Conservation (phyloP, 768 basidiomycete genomes). For the Auricularia sp. region DNA sequence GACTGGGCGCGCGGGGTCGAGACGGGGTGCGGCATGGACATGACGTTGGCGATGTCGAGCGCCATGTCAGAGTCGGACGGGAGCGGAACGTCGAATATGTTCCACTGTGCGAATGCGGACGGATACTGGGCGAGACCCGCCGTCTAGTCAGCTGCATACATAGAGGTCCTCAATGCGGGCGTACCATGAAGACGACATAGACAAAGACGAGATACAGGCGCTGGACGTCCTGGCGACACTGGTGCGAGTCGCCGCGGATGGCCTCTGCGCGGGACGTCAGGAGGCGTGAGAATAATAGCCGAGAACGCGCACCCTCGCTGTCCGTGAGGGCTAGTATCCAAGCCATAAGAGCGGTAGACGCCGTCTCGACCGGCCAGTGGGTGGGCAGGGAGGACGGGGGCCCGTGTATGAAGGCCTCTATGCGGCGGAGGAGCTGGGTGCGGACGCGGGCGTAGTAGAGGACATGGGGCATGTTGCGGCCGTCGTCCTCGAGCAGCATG, state of each 20-base stretch:
- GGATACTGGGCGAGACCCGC: background rate
- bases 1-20: background rate
- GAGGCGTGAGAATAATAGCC: background rate
- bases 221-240: background rate
- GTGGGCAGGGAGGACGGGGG: background rate
- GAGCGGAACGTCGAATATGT: background rate
- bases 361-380: background rate
- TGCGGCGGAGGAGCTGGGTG: background rate
- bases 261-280: background rate
- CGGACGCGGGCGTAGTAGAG: background rate
- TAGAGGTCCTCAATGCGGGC: background rate
- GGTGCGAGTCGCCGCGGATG: background rate
- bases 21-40: background rate
- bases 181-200: background rate
- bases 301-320: background rate
- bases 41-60: background rate
- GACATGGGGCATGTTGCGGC: slow-evolving; percentile 38
- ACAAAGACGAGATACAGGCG: background rate
- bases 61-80: background rate
- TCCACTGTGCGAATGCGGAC: background rate
- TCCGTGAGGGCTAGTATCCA: background rate
- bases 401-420: background rate
- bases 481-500: slow-evolving; percentile 51
- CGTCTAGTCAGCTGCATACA: background rate
- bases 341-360: background rate